Evolutionary conservation across 139 green algal species (phyloP).

Genomic region (Prasinococcaceae sp.): DNA sequence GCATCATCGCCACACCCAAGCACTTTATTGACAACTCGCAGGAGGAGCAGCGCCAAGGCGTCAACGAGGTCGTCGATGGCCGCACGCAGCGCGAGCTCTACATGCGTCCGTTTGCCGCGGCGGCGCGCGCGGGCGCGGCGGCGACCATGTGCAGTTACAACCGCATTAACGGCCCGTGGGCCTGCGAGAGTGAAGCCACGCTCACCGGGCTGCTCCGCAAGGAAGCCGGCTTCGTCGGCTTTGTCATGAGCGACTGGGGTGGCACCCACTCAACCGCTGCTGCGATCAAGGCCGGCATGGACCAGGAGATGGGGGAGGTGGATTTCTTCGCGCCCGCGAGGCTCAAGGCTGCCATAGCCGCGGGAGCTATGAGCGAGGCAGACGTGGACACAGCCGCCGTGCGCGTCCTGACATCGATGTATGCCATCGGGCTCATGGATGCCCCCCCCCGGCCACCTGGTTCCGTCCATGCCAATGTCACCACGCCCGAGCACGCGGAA

Average conservation of each 20-base stretch:
- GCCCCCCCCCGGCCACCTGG: background rate
- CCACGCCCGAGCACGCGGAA: background rate
- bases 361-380: background rate
- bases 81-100: background rate
- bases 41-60: background rate
- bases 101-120: background rate
- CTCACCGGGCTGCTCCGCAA: background rate
- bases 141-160: background rate
- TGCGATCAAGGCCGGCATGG: background rate
- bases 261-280: background rate
- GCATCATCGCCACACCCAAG: conserved; percentile 2
- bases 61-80: background rate
- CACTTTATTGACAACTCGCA: background rate
- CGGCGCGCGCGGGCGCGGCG: background rate
- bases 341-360: background rate
- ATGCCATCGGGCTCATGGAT: background rate
- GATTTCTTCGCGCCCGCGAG: background rate
- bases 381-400: background rate
- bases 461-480: background rate
- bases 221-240: background rate
- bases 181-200: background rate
- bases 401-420: background rate
- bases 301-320: background rate
- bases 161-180: background rate
- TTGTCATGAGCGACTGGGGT: conserved; percentile 1